These are phyloP conservation scores for Microdochium bolleyi DNA, from an alignment of 2,329 filamentous ascomycete species.

Conservation along the genomic window DNA sequence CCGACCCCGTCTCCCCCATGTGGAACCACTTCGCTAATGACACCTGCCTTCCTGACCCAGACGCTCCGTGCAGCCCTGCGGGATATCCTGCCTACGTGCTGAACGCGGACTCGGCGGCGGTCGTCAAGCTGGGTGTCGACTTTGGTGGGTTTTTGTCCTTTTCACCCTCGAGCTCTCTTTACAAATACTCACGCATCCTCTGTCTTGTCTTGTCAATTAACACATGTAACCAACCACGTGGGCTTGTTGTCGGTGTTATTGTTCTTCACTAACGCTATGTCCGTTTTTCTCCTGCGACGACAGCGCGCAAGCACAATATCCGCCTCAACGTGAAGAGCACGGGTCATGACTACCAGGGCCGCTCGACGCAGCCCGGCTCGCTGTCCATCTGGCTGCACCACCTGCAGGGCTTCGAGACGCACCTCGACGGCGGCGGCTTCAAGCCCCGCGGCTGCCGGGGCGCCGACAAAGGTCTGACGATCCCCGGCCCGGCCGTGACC, in stretches of 20 bases:
- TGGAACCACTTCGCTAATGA: constrained; percentile 39
- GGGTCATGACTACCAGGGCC: constrained; percentile 36
- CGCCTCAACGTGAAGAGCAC: constrained; percentile 34
- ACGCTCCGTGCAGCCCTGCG: constrained; percentile 25
- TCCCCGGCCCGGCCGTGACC: constrained; percentile 41
- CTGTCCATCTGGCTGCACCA: constrained; percentile 47
- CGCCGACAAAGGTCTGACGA: constrained; percentile 12
- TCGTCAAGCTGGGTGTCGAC: constrained; percentile 27
- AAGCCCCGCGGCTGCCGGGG: constrained; percentile 30
- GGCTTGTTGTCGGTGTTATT: too few species aligned
- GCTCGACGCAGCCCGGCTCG: constrained; percentile 38
- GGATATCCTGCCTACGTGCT: constrained; percentile 32
- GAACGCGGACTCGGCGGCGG: constrained; percentile 25
- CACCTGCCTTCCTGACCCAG: constrained; percentile 36
- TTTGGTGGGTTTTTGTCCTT: constrained; percentile 26
- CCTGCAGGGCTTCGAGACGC: constrained; percentile 28
- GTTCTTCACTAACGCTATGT: too few species aligned
- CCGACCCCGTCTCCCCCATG: constrained; percentile 26
- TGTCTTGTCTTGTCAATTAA: too few species aligned
- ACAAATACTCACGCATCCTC: too few species aligned
- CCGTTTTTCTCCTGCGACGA: too few species aligned
- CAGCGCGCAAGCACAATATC: constrained; percentile 32
- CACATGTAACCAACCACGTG: too few species aligned
- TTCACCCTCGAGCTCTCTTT: neutral
- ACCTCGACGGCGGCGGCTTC: constrained; percentile 27